Evolutionary conservation across 768 basidiomycete species (phyloP).

Genomic region (Tricholoma hemisulphureum): DNA sequence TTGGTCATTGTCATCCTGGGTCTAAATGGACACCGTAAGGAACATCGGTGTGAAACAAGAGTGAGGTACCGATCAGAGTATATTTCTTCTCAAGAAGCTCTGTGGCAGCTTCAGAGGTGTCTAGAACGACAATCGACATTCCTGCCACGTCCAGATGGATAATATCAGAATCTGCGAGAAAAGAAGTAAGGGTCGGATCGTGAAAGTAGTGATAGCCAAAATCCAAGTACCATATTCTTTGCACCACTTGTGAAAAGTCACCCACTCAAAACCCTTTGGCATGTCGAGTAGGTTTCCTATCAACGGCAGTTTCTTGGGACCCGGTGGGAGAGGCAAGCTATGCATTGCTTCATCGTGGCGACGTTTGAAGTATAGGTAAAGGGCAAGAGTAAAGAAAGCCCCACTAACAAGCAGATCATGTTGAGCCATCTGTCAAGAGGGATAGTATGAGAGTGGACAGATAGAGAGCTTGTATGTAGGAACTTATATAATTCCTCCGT

Average conservation of each 20-base stretch:
- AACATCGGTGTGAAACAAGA: neutral
- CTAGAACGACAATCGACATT: conserved; percentile 30
- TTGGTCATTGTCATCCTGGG: conserved; percentile 20
- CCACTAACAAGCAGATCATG: neutral
- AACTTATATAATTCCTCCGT: neutral
- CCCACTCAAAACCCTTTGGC: conserved; percentile 3
- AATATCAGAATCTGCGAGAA: conserved; percentile 25
- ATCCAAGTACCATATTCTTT: conserved; percentile 2
- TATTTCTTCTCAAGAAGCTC: conserved; percentile 35
- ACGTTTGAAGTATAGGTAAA: neutral
- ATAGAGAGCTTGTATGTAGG: neutral
- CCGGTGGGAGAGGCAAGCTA: conserved; percentile 6
- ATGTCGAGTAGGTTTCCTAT: conserved; percentile 9
- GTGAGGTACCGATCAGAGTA: neutral
- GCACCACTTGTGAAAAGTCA: conserved; percentile 10
- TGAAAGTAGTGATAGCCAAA: neutral
- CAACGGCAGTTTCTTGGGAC: conserved; percentile 5
- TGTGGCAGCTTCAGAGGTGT: conserved; percentile 29
- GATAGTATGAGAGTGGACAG: neutral
- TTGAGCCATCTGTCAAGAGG: neutral
- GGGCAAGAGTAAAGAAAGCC: neutral
- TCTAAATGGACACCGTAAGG: neutral
- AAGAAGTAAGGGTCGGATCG: neutral
- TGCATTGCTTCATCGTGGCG: neutral
- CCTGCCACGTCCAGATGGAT: conserved; percentile 28